A percentile compares a stretch with the other conserved stretches of the same genome.
Conservation (phyloP, 2,329 filamentous ascomycete genomes). For the Taxawa tesnikishii region DNA sequence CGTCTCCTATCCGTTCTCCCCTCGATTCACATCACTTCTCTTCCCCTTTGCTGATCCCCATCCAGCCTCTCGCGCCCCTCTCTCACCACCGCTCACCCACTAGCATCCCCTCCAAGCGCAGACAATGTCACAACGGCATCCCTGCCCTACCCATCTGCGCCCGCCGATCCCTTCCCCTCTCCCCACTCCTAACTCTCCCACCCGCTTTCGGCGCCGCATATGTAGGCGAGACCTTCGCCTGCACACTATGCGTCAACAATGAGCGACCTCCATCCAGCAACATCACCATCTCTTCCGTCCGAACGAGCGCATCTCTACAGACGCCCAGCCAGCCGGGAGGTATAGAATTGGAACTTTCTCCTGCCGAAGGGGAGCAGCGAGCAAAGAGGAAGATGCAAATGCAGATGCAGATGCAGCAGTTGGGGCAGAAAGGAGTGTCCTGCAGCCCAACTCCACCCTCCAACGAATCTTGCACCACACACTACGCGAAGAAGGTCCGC, state of each 20-base stretch:
- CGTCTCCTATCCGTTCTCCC: conserved; percentile 22
- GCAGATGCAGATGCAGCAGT: too few species aligned
- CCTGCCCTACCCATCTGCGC: conserved; percentile 53
- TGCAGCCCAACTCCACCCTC: conserved; percentile 53
- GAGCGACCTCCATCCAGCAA: conserved; percentile 39
- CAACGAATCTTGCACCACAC: conserved; percentile 78
- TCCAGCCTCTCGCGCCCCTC: conserved; percentile 69
- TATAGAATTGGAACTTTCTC: conserved; percentile 42
- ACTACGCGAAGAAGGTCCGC: conserved; percentile 85
- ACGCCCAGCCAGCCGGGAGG: conserved; percentile 72
- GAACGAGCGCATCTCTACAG: conserved; percentile 88
- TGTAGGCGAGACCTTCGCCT: conserved; percentile 89
- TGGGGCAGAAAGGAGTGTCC: too few species aligned
- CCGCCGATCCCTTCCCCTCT: conserved; percentile 41
- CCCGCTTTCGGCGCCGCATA: conserved; percentile 89
- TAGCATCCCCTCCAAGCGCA: conserved; percentile 40
- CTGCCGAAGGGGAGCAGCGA: conserved; percentile 39
- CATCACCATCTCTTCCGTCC: conserved; percentile 57
- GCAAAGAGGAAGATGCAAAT: conserved; percentile 13
- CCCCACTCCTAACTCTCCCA: conserved; percentile 64
- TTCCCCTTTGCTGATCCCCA: conserved; percentile 5
- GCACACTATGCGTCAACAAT: conserved; percentile 92
- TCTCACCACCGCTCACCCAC: conserved; percentile 56
- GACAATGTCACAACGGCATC: conserved; percentile 51
- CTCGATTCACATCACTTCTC: conserved; percentile 1